Conservation (phyloP, 345 rosid species). For the Brassica carinata region DNA sequence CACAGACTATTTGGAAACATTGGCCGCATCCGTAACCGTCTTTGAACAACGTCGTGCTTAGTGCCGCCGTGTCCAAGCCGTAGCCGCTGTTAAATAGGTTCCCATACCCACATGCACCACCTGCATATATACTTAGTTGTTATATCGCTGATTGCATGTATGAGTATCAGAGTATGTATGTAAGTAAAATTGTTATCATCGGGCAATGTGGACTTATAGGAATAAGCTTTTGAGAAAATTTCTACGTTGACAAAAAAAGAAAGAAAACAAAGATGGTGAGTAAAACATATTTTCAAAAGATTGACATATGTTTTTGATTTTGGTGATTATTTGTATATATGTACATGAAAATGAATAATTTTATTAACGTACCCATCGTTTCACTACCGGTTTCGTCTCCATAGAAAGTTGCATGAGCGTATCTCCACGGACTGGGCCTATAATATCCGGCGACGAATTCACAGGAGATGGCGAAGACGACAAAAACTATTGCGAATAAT, state of each 20-base stretch:
- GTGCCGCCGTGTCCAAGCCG: constrained; percentile 72
- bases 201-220: background rate
- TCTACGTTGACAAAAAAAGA: background rate
- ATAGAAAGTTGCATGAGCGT: constrained; percentile 71
- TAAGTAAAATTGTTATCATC: background rate
- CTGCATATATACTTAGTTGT: constrained; percentile 31
- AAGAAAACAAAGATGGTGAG: background rate
- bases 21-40: constrained; percentile 84
- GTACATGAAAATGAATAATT: background rate
- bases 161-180: background rate
- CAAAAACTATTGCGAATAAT: constrained; percentile 30
- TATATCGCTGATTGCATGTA: background rate
- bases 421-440: constrained; percentile 55
- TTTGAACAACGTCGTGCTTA: constrained; percentile 75
- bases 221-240: background rate
- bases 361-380: constrained; percentile 53
- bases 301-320: background rate
- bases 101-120: constrained; percentile 95
- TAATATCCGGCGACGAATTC: constrained; percentile 39
- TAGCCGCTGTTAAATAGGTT: constrained; percentile 69
- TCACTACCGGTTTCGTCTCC: constrained; percentile 67
- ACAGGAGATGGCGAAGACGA: constrained; percentile 30
- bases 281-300: background rate
- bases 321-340: background rate
- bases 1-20: constrained; percentile 72